A percentile compares a stretch with the other conserved stretches of the same genome.
These are phyloP conservation scores for Agrostemma githago DNA, from an alignment of 148 eudicot genomes.

Conservation along the genomic window DNA sequence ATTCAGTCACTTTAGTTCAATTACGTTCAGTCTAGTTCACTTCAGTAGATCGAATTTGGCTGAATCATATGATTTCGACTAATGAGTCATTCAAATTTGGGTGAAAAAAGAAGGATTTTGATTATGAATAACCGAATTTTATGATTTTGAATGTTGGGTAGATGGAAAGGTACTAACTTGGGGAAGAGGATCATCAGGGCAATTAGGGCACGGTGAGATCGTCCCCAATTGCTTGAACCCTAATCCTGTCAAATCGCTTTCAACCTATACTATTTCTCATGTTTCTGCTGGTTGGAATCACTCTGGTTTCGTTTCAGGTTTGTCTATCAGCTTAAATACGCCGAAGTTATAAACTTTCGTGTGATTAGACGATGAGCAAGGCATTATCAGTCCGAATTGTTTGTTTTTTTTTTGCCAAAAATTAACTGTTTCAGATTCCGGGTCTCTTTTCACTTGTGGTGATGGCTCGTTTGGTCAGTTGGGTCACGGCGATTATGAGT, in stretches of 20 bases:
- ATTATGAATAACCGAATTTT: background rate
- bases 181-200: slow-evolving; percentile 94
- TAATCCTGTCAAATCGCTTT: slow-evolving; percentile 37
- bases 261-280: slow-evolving; percentile 34
- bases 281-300: slow-evolving; percentile 98
- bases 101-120: background rate
- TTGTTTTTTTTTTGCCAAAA: slow-evolving; percentile 8
- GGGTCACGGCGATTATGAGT: slow-evolving; percentile 74
- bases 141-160: slow-evolving; percentile 31
- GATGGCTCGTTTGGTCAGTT: slow-evolving; percentile 98
- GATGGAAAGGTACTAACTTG: slow-evolving; percentile 77
- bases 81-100: background rate
- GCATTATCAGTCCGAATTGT: background rate
- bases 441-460: slow-evolving; percentile 83
- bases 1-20: no score
- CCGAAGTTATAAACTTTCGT: background rate
- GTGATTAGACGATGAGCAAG: background rate
- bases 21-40: no score
- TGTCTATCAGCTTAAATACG: background rate
- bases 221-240: slow-evolving; percentile 44
- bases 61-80: background rate
- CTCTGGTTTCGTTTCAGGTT: slow-evolving; percentile 96
- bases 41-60: background rate
- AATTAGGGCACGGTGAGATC: slow-evolving; percentile 72
- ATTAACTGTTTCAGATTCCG: slow-evolving; percentile 47